Percentiles rank a stretch among this genome's conserved stretches.
Conservation (phyloP, 345 rosid genomes). For the Populus ilicifolia region DNA sequence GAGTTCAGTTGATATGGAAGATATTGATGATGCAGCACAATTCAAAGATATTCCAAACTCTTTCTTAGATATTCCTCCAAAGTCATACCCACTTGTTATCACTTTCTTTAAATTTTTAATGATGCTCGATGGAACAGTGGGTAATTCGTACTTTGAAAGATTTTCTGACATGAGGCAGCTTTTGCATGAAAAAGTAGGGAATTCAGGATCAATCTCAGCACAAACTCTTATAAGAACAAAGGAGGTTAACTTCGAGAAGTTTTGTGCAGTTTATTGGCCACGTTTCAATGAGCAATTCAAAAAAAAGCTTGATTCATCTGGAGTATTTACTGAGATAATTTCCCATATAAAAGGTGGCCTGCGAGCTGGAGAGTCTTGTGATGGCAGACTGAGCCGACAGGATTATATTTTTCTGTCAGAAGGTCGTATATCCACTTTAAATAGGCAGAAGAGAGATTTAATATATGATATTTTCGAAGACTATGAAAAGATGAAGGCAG, state of each 20-base stretch:
- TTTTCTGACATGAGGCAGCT: conserved; percentile 35
- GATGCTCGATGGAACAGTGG: conserved; percentile 58
- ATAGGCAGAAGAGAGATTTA: conserved; percentile 20
- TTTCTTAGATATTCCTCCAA: conserved; percentile 28
- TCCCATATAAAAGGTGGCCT: conserved; percentile 51
- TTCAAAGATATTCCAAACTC: conserved; percentile 47
- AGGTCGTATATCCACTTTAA: conserved; percentile 37
- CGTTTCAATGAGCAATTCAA: conserved; percentile 36
- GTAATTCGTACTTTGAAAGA: conserved; percentile 43
- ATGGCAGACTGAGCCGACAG: conserved; percentile 31
- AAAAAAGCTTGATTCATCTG: conserved; percentile 42
- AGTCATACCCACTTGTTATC: conserved; percentile 44
- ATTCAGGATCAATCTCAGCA: conserved; percentile 19
- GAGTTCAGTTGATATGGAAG: conserved; percentile 22
- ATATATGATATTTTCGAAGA: conserved; percentile 38
- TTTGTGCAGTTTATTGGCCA: conserved; percentile 48
- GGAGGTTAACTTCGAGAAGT: conserved; percentile 51
- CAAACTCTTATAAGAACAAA: conserved; percentile 34
- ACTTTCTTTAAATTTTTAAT: conserved; percentile 49
- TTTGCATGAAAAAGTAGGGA: conserved; percentile 13
- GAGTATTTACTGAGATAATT: conserved; percentile 50
- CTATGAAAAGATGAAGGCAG: conserved; percentile 44
- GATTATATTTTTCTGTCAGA: conserved; percentile 38
- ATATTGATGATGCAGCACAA: conserved; percentile 27
- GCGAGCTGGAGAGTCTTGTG: conserved; percentile 17